Percentiles rank a stretch among this genome's conserved stretches.
These are phyloP conservation scores for Peronospora tabacina DNA, from an alignment of 352 stramenopile genomes.

Conservation along the genomic window DNA sequence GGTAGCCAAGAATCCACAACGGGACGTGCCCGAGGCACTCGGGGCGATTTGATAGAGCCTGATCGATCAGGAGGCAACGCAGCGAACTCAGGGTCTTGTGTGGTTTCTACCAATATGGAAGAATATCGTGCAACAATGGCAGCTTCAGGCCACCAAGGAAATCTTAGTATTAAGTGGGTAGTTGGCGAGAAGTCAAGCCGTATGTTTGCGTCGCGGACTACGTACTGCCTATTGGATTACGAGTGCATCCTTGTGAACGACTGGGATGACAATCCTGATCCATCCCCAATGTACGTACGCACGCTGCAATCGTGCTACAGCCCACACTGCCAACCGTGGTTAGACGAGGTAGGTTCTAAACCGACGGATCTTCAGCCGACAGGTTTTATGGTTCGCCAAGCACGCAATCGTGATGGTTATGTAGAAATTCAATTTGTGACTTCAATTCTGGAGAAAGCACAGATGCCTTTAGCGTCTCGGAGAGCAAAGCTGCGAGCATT, in stretches of 20 bases:
- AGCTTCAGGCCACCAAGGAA: constrained; percentile 42
- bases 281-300: constrained; percentile 61
- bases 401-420: constrained; percentile 35
- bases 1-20: constrained; percentile 15
- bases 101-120: constrained; percentile 36
- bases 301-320: constrained; percentile 60
- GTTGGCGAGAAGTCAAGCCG: constrained; percentile 52
- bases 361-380: constrained; percentile 54
- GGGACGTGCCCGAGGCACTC: constrained; percentile 19
- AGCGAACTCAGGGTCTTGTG: constrained; percentile 11
- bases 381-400: constrained; percentile 67
- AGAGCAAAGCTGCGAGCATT: constrained; percentile 53
- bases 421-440: constrained; percentile 73
- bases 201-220: constrained; percentile 59
- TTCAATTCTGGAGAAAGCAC: constrained; percentile 64
- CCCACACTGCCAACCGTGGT: constrained; percentile 49
- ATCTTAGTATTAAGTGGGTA: constrained; percentile 65
- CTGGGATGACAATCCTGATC: constrained; percentile 46
- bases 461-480: constrained; percentile 44
- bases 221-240: constrained; percentile 70
- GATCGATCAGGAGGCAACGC: constrained; percentile 11
- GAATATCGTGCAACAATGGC: constrained; percentile 40
- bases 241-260: constrained; percentile 69
- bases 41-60: constrained; percentile 18
- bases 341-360: constrained; percentile 48